These are phyloP conservation scores for Pezicula neosporulosa DNA, from an alignment of 2,329 filamentous ascomycete species.

Conservation along the genomic window DNA sequence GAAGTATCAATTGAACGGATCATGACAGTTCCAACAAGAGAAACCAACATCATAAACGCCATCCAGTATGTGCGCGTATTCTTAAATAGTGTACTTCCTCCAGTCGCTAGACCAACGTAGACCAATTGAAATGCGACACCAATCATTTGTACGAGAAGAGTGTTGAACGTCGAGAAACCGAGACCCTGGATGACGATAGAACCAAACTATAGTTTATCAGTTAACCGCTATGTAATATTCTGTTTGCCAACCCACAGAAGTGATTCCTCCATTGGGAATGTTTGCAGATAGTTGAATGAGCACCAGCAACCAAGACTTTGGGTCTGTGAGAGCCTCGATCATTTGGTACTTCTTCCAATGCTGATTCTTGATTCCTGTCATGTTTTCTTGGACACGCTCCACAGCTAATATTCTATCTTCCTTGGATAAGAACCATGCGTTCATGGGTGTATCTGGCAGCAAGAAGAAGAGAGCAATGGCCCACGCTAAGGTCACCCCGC, in stretches of 20 bases:
- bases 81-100: background rate
- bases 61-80: slow-evolving; percentile 1
- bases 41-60: slow-evolving; percentile 5
- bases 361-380: slow-evolving; percentile 24
- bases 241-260: slow-evolving; percentile 27
- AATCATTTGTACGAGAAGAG: slow-evolving; percentile 1
- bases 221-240: background rate
- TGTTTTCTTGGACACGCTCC: slow-evolving; percentile 9
- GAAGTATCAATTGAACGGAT: slow-evolving; percentile 11
- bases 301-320: slow-evolving; percentile 26
- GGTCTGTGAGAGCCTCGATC: slow-evolving; percentile 34
- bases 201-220: background rate
- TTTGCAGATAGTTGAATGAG: slow-evolving; percentile 26
- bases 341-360: slow-evolving; percentile 32
- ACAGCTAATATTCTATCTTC: slow-evolving; percentile 33
- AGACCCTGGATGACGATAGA: background rate
- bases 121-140: background rate
- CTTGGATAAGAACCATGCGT: slow-evolving; percentile 35
- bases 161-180: slow-evolving; percentile 1
- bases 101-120: background rate
- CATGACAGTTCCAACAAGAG: slow-evolving; percentile 18
- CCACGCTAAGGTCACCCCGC: slow-evolving; percentile 20
- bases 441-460: slow-evolving; percentile 46
- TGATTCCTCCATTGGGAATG: slow-evolving; percentile 34
- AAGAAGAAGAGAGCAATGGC: slow-evolving; percentile 37